Evolutionary conservation across 345 rosid species (phyloP).

Genomic region (Syzygium aqueum): DNA sequence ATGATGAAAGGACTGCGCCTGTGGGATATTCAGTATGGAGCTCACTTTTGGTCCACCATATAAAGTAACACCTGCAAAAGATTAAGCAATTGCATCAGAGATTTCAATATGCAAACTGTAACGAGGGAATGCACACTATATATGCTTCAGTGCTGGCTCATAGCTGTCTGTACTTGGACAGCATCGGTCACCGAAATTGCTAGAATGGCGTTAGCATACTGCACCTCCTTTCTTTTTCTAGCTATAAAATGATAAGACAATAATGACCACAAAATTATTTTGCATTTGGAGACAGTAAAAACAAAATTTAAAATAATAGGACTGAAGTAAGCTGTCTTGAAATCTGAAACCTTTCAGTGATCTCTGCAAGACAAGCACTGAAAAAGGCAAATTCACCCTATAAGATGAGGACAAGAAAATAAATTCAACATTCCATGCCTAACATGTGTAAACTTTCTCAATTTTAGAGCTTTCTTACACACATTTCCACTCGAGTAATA

Average conservation of each 20-base stretch:
- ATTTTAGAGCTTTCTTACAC: not conserved
- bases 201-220: not conserved
- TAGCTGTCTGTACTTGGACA: constrained; percentile 18
- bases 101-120: not conserved
- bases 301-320: not conserved
- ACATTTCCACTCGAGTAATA: not conserved
- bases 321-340: not conserved
- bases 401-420: not conserved
- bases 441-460: not conserved
- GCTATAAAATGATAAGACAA: constrained; percentile 19
- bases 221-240: not conserved
- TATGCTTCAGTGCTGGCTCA: not conserved
- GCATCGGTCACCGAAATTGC: not conserved
- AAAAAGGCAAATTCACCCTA: not conserved
- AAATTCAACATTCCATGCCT: not conserved
- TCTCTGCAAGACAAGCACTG: not conserved
- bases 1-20: constrained; percentile 53
- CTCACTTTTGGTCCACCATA: not conserved
- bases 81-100: not conserved
- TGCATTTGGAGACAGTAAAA: not conserved
- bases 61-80: not conserved
- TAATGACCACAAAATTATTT: not conserved
- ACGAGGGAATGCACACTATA: not conserved
- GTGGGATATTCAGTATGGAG: constrained; percentile 1
- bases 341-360: not conserved